A percentile compares a stretch with the other conserved stretches of the same genome.
Evolutionary conservation across 176 grass and related monocot species (phyloP).

Genomic region (Eleusine coracana): DNA sequence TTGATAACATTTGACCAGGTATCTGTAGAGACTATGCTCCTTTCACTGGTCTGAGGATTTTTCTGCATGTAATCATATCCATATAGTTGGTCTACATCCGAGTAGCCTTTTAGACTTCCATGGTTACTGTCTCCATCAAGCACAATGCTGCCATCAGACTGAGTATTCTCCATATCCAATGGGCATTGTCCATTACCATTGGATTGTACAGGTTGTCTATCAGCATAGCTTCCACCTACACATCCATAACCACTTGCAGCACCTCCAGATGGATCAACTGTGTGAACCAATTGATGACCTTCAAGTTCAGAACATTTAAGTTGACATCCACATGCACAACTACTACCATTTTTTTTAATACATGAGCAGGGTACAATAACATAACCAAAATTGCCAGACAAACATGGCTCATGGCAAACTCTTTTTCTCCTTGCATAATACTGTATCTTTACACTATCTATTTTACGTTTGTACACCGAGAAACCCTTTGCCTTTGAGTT

Average conservation of each 20-base stretch:
- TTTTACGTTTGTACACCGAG: conserved; percentile 44
- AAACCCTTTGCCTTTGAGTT: conserved; percentile 47
- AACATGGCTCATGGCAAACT: conserved; percentile 40
- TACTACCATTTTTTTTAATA: neutral
- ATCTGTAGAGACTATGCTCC: conserved; percentile 22
- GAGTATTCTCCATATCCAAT: conserved; percentile 40
- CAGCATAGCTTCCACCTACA: neutral
- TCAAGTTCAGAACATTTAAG: conserved; percentile 31
- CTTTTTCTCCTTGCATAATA: conserved; percentile 54
- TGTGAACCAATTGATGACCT: conserved; percentile 30
- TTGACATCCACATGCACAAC: conserved; percentile 22
- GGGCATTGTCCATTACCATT: conserved; percentile 20
- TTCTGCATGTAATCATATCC: conserved; percentile 37
- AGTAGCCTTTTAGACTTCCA: conserved; percentile 15
- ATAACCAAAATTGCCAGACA: conserved; percentile 38
- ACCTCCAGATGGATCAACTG: conserved; percentile 34
- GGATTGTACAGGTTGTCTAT: conserved; percentile 24
- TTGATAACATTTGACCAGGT: conserved; percentile 4
- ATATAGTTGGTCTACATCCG: conserved; percentile 30
- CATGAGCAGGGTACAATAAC: conserved; percentile 37
- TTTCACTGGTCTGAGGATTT: conserved; percentile 34
- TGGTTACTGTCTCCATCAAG: conserved; percentile 28
- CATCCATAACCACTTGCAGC: conserved; percentile 36
- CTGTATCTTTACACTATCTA: conserved; percentile 40
- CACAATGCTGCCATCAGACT: conserved; percentile 20